Conservation (phyloP, 2,329 filamentous ascomycete genomes). For the Knufia fluminis region DNA sequence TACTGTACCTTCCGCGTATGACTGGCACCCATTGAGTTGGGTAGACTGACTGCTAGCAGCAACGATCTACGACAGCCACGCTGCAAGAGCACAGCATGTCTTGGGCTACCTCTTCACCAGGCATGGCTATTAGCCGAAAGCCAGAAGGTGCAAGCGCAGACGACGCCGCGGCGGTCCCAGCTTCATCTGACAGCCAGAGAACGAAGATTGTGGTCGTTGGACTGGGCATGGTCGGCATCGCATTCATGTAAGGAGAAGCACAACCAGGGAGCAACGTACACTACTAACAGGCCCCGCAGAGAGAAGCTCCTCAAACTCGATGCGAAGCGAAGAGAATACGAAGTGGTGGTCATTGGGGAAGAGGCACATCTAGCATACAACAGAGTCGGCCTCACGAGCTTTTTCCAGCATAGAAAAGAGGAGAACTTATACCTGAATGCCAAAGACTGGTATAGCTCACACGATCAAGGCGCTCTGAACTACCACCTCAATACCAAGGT, state of each 20-base stretch:
- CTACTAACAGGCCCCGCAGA: slow-evolving; percentile 36
- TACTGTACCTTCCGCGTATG: slow-evolving; percentile 4
- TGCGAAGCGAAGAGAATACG: slow-evolving; percentile 62
- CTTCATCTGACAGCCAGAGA: slow-evolving; percentile 29
- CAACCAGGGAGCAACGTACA: not conserved
- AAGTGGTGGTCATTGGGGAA: slow-evolving; percentile 77
- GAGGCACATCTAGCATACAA: slow-evolving; percentile 86
- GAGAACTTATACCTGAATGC: slow-evolving; percentile 86
- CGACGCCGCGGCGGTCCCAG: slow-evolving; percentile 10
- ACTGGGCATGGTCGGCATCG: slow-evolving; percentile 83
- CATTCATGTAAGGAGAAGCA: slow-evolving; percentile 63
- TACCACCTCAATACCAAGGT: slow-evolving; percentile 69
- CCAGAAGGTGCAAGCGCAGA: slow-evolving; percentile 21
- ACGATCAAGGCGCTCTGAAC: slow-evolving; percentile 58
- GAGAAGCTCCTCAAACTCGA: slow-evolving; percentile 86
- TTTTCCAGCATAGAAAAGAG: slow-evolving; percentile 76
- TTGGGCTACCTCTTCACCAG: slow-evolving; percentile 24
- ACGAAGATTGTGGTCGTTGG: slow-evolving; percentile 76
- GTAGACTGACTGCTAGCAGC: not conserved
- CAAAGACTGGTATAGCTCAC: slow-evolving; percentile 65
- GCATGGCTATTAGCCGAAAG: slow-evolving; percentile 23
- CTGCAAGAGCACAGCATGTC: slow-evolving; percentile 14
- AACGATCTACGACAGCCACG: not conserved
- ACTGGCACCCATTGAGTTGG: slow-evolving; percentile 3
- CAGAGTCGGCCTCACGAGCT: slow-evolving; percentile 77